Conservation (phyloP, 768 basidiomycete species). For the Boletus rubroflammeus region DNA sequence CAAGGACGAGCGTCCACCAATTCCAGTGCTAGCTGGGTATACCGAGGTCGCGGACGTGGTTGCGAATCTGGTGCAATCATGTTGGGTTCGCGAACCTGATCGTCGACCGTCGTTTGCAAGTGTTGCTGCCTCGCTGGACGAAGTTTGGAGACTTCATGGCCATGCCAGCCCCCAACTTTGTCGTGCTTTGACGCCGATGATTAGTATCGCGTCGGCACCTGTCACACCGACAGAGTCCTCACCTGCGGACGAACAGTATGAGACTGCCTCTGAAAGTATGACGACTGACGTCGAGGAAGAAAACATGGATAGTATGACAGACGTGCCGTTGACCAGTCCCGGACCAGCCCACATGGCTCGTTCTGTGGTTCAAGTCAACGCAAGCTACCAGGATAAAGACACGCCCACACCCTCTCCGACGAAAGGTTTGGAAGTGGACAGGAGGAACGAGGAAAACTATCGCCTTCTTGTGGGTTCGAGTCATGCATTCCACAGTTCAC, state of each 20-base stretch:
- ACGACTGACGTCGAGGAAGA: constrained; percentile 15
- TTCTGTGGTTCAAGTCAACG: background rate
- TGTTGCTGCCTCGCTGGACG: constrained; percentile 45
- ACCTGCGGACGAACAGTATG: constrained; percentile 23
- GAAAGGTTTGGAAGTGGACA: constrained; percentile 39
- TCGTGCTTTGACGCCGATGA: background rate
- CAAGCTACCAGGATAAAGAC: no score
- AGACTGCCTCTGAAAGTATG: constrained; percentile 28
- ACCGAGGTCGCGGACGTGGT: constrained; percentile 31
- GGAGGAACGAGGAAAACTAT: constrained; percentile 63
- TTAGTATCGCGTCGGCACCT: background rate
- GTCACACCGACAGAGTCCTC: constrained; percentile 14
- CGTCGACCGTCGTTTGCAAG: constrained; percentile 51
- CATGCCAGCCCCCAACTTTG: background rate
- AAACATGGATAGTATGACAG: constrained; percentile 10
- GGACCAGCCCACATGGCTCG: background rate
- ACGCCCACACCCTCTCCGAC: no score
- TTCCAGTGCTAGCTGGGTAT: constrained; percentile 38
- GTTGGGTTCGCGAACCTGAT: constrained; percentile 55
- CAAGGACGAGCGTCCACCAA: constrained; percentile 47
- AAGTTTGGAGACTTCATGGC: constrained; percentile 40
- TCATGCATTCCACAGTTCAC: constrained; percentile 66
- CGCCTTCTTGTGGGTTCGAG: constrained; percentile 48
- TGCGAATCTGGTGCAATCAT: constrained; percentile 45
- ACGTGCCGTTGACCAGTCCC: constrained; percentile 19